These are phyloP conservation scores for Macrolepiota fuliginosa DNA, from an alignment of 768 basidiomycete genomes.

Conservation along the genomic window DNA sequence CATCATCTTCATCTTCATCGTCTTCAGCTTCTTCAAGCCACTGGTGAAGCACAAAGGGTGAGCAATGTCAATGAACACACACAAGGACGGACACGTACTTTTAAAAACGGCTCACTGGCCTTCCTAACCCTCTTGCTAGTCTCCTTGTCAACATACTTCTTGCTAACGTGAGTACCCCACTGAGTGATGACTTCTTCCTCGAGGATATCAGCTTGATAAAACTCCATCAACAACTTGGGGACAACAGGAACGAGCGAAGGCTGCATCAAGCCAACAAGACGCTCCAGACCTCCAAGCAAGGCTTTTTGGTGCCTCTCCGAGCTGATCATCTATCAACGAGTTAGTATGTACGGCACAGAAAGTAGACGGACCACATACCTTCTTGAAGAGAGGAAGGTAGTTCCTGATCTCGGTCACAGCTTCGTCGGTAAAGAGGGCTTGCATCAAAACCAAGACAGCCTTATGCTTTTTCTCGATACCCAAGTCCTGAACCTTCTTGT, in stretches of 20 bases:
- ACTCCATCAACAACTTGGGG: slow-evolving; percentile 90
- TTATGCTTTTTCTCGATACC: slow-evolving; percentile 96
- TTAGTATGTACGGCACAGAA: not conserved
- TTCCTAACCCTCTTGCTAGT: slow-evolving; percentile 94
- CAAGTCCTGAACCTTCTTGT: slow-evolving; percentile 86
- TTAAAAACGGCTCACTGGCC: slow-evolving; percentile 93
- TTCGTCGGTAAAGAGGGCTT: slow-evolving; percentile 78
- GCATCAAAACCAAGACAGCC: slow-evolving; percentile 77
- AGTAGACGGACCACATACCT: slow-evolving; percentile 45
- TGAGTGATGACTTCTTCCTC: slow-evolving; percentile 88
- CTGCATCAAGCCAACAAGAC: slow-evolving; percentile 69
- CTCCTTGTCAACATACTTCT: slow-evolving; percentile 95
- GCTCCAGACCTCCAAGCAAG: slow-evolving; percentile 90
- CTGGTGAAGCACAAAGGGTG: slow-evolving; percentile 29
- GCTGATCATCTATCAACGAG: slow-evolving; percentile 64
- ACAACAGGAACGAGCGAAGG: slow-evolving; percentile 70
- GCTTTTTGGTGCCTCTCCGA: slow-evolving; percentile 97
- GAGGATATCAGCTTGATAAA: slow-evolving; percentile 90
- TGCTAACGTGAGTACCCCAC: slow-evolving; percentile 96
- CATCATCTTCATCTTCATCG: slow-evolving; percentile 48
- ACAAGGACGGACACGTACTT: slow-evolving; percentile 43
- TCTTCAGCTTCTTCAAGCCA: slow-evolving; percentile 92
- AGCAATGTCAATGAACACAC: not conserved
- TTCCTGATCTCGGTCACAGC: slow-evolving; percentile 61
- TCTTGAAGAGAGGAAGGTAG: slow-evolving; percentile 70